These are phyloP conservation scores for Populus tomentosa DNA, from an alignment of 441 rosid species.

Conservation along the genomic window DNA sequence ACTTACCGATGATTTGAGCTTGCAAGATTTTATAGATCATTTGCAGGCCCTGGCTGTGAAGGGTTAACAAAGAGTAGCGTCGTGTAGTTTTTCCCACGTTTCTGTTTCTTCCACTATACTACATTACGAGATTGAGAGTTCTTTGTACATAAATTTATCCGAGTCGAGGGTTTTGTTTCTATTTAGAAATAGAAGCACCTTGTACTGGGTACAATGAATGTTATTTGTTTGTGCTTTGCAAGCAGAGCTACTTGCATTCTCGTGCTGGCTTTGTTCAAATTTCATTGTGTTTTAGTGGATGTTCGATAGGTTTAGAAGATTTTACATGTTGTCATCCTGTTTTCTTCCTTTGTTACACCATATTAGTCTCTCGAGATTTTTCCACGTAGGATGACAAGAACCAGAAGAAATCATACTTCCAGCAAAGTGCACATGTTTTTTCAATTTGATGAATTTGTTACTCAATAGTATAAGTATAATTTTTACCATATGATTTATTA, in stretches of 20 bases:
- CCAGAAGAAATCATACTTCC: too few relatives aligned
- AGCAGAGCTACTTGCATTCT: not conserved
- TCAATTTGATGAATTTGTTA: too few relatives aligned
- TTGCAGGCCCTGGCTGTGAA: slow-evolving; percentile 77
- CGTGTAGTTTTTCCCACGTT: not conserved
- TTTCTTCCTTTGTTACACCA: not conserved
- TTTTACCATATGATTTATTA: too few relatives aligned
- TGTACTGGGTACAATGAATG: not conserved
- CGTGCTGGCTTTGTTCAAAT: too few relatives aligned
- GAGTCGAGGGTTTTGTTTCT: not conserved
- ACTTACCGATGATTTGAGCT: slow-evolving; percentile 77
- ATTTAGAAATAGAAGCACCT: not conserved
- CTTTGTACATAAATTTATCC: not conserved
- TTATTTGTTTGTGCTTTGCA: not conserved
- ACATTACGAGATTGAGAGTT: not conserved
- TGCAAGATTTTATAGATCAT: slow-evolving; percentile 76
- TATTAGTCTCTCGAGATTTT: not conserved
- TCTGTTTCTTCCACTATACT: not conserved
- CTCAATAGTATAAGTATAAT: too few relatives aligned
- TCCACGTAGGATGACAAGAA: not conserved
- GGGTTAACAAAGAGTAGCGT: slow-evolving; percentile 16
- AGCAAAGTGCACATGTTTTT: too few relatives aligned
- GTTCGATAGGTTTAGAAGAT: not conserved
- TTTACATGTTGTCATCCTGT: not conserved
- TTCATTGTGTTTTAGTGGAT: not conserved